Evolutionary conservation across 2,329 filamentous ascomycete genomes (phyloP).

Genomic region (Salinomyces thailandicus): DNA sequence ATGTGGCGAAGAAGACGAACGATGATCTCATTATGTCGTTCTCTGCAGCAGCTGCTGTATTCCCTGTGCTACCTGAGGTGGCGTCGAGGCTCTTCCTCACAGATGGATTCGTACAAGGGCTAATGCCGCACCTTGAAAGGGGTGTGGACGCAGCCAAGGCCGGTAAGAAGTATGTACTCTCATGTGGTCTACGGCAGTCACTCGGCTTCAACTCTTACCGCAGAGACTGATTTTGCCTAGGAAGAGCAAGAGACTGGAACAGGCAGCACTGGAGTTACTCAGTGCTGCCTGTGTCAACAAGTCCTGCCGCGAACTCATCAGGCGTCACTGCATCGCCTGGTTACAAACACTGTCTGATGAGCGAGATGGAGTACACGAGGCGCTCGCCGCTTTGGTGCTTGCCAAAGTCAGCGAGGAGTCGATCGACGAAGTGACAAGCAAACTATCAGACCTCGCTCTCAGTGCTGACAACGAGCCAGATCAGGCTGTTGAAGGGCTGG

Average conservation of each 20-base stretch:
- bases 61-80: constrained; percentile 70
- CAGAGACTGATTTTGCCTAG: constrained; percentile 37
- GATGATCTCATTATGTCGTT: constrained; percentile 88
- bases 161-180: constrained; percentile 23
- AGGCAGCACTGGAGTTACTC: constrained; percentile 76
- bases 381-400: constrained; percentile 44
- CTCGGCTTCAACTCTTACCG: too few relatives aligned
- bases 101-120: constrained; percentile 70
- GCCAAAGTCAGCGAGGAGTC: constrained; percentile 35
- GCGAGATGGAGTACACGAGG: constrained; percentile 19
- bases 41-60: constrained; percentile 79
- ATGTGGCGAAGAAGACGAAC: constrained; percentile 62
- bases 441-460: constrained; percentile 22
- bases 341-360: constrained; percentile 64
- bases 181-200: too few relatives aligned
- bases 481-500: constrained; percentile 77
- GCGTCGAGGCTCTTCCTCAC: constrained; percentile 73
- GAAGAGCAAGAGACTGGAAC: constrained; percentile 78
- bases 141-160: constrained; percentile 30
- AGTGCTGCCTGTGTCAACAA: constrained; percentile 84
- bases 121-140: constrained; percentile 49
- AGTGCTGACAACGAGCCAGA: constrained; percentile 35
- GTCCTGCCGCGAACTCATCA: constrained; percentile 70
- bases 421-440: constrained; percentile 18
- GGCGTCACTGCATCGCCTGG: constrained; percentile 78